Evolutionary conservation across 495 filamentous ascomycete species (phyloP).

Genomic region (Penicillium psychrofluorescens): DNA sequence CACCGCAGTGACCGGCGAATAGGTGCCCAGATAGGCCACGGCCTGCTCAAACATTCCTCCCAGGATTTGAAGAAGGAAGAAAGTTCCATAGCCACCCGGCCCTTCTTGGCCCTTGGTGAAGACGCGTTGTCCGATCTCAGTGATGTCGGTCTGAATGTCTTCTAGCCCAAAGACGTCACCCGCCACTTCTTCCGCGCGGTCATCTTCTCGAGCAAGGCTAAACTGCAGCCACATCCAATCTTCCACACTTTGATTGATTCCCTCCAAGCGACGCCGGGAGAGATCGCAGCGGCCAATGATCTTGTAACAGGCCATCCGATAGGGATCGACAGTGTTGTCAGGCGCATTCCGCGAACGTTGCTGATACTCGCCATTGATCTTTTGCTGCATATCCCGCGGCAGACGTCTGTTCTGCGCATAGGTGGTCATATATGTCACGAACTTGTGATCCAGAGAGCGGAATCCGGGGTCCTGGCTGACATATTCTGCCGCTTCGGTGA

Average conservation of each 20-base stretch:
- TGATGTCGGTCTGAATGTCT: conserved; percentile 76
- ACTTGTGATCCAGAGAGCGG: conserved; percentile 82
- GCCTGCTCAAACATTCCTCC: conserved; percentile 95
- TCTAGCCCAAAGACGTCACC: conserved; percentile 82
- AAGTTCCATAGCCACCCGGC: conserved; percentile 75
- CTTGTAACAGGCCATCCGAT: conserved; percentile 96
- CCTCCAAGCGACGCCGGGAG: conserved; percentile 67
- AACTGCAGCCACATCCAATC: conserved; percentile 99
- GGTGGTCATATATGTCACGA: conserved; percentile 77
- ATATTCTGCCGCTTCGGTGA: conserved; percentile 78
- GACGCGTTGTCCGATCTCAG: conserved; percentile 81
- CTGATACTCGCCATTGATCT: conserved; percentile 83
- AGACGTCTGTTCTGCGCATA: conserved; percentile 69
- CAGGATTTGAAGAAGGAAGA: conserved; percentile 84
- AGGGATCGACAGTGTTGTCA: conserved; percentile 85
- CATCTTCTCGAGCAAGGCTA: conserved; percentile 80
- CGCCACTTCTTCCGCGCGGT: conserved; percentile 73
- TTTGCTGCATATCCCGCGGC: conserved; percentile 67
- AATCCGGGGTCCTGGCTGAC: conserved; percentile 75
- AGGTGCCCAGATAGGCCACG: conserved; percentile 79
- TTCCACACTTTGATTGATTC: conserved; percentile 71
- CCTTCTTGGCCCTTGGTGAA: conserved; percentile 68
- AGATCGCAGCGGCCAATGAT: conserved; percentile 93
- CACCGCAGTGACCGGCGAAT: conserved; percentile 83
- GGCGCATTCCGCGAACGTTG: conserved; percentile 75